Conservation (phyloP, 345 rosid species). For the Bruguiera parviflora region DNA sequence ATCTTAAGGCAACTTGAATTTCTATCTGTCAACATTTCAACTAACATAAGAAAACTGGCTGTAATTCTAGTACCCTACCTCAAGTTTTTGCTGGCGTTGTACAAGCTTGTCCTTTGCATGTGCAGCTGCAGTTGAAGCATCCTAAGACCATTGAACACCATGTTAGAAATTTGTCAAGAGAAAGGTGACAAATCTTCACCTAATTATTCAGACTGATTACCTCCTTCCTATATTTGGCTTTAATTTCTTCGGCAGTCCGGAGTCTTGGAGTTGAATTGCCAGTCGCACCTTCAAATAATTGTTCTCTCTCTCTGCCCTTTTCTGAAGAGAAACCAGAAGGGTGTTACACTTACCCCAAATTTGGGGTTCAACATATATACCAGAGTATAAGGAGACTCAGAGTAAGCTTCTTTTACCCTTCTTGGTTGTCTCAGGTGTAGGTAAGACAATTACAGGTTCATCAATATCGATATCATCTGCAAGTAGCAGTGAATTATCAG, state of each 20-base stretch:
- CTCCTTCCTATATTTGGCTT: constrained; percentile 70
- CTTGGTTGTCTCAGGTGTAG: constrained; percentile 37
- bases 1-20: background rate
- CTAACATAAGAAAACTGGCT: background rate
- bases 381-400: constrained; percentile 1
- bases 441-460: constrained; percentile 41
- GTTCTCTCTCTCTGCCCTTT: constrained; percentile 51
- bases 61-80: constrained; percentile 35
- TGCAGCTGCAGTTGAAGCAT: constrained; percentile 66
- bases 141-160: constrained; percentile 39
- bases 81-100: constrained; percentile 76
- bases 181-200: background rate
- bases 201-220: constrained; percentile 20
- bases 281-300: constrained; percentile 68
- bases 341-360: constrained; percentile 4
- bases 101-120: constrained; percentile 73
- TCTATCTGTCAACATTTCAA: background rate
- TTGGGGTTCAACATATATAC: constrained; percentile 1
- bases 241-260: constrained; percentile 81
- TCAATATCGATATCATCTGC: constrained; percentile 80
- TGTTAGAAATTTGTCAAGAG: constrained; percentile 24
- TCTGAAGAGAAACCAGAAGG: constrained; percentile 40
- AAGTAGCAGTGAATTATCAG: constrained; percentile 25
- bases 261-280: constrained; percentile 51
- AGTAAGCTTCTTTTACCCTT: constrained; percentile 45